Evolutionary conservation across 2,329 filamentous ascomycete species (phyloP), one percentile per base, ranked within the genome.

Genomic region (Colletotrichum zoysiae): DNA sequence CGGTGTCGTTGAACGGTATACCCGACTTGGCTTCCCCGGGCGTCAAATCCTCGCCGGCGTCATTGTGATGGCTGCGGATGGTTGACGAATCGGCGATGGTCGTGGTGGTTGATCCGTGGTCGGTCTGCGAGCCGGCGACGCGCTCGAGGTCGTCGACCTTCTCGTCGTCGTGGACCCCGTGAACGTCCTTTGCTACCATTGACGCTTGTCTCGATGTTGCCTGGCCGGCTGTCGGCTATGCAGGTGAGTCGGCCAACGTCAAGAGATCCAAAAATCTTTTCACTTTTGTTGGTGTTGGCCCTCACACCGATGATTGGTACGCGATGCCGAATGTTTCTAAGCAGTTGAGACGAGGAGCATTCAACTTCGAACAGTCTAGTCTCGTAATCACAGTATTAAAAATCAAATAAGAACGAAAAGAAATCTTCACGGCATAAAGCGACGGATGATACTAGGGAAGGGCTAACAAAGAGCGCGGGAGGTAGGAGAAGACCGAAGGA

Each of bases 71-170:
- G 64, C 66, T 61, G 59, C 60, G 55, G 33, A 53, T 48, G 46
- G 64, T 71, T n/a, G 57, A 42, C 48, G 70, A 73, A 48, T 70
- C 66, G 70, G 38, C 53, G 44, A 42, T 58, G 67, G 33, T 46
- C 3, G 59, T 71, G 30, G 58, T 60, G 40, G 58, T 60, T 8
- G 60, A 58, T 14, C 23, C 67, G 50, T 57, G 51, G 20, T 63
- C 58, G 58, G 65, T 62, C 30, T 44, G 48, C 20, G 50, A 59
- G 70, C 57, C 70, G 16, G 67, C 67, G 51, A 50, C 56, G 48
- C 67, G 70, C 23, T 70, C 70, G 18, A 66, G 35, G 23, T 72
- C 70, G 53, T 65, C 67, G 67, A 66, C 26, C 40, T 73, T 73
- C 20, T 70, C 70, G 67, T 70, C 70, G 66, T 73, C 70, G 66